Percentiles rank a stretch among this genome's conserved stretches.
Evolutionary conservation across 2,329 filamentous ascomycete species (phyloP).

Genomic region (Pyrenochaeta sp.): DNA sequence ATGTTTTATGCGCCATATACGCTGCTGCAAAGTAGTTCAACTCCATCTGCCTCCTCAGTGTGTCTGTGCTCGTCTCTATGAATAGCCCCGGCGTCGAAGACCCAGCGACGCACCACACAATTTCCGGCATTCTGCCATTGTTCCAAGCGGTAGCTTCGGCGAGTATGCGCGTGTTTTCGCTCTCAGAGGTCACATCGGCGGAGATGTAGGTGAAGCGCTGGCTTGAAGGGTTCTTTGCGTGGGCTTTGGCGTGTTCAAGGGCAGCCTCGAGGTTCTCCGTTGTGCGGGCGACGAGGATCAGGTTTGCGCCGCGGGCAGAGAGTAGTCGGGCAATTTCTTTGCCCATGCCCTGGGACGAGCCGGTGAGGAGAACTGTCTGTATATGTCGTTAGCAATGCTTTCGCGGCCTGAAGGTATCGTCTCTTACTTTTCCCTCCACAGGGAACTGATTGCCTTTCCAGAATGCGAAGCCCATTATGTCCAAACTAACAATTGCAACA

Average conservation of each 20-base stretch:
- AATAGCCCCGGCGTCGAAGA: constrained; percentile 78
- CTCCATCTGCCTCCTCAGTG: constrained; percentile 82
- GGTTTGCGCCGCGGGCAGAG: constrained; percentile 81
- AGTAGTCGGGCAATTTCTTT: constrained; percentile 77
- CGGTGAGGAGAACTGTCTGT: constrained; percentile 88
- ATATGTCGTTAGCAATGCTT: constrained; percentile 1
- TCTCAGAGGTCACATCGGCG: constrained; percentile 77
- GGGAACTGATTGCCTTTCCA: constrained; percentile 76
- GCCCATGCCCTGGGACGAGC: constrained; percentile 93
- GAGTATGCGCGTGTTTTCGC: constrained; percentile 75
- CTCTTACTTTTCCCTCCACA: constrained; percentile 79
- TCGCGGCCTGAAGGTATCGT: neutral
- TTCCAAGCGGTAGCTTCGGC: constrained; percentile 82
- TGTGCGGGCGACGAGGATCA: constrained; percentile 85
- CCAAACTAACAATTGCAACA: constrained; percentile 48
- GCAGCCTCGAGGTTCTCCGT: constrained; percentile 76
- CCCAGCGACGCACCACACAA: constrained; percentile 92
- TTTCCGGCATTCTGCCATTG: constrained; percentile 73
- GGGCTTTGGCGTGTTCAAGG: constrained; percentile 71
- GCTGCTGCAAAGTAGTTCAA: constrained; percentile 88
- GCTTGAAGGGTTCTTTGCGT: constrained; percentile 68
- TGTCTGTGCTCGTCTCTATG: constrained; percentile 73
- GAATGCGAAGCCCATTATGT: constrained; percentile 73
- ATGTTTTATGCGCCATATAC: constrained; percentile 83
- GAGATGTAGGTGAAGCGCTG: constrained; percentile 87